A percentile compares a stretch with the other conserved stretches of the same genome.
Evolutionary conservation across 2,329 filamentous ascomycete species (phyloP).

Genomic region (Decorospora gaudefroyi): DNA sequence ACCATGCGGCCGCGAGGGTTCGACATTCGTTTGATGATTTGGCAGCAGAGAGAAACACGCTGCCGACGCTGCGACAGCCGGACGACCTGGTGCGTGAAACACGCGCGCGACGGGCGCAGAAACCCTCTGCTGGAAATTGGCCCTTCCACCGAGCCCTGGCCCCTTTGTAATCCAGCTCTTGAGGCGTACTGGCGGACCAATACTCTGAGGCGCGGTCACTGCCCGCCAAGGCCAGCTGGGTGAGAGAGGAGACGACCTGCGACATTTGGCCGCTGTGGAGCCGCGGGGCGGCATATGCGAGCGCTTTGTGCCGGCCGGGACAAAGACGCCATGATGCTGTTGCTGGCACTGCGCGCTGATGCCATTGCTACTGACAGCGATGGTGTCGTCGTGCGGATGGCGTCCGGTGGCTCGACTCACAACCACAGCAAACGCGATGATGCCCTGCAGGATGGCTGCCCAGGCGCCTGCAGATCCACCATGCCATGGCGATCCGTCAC

Average conservation of each 20-base stretch:
- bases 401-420: slow-evolving; percentile 6
- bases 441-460: slow-evolving; percentile 45
- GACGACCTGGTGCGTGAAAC: slow-evolving; percentile 40
- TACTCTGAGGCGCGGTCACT: slow-evolving; percentile 18
- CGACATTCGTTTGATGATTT: slow-evolving; percentile 45
- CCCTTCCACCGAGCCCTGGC: slow-evolving; percentile 12
- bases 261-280: slow-evolving; percentile 32
- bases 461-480: slow-evolving; percentile 43
- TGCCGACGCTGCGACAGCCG: slow-evolving; percentile 26
- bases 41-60: slow-evolving; percentile 36
- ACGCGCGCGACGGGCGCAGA: slow-evolving; percentile 36
- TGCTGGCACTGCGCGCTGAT: slow-evolving; percentile 1
- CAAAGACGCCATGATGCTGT: slow-evolving; percentile 1
- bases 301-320: neutral
- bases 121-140: slow-evolving; percentile 18
- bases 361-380: slow-evolving; percentile 1
- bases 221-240: slow-evolving; percentile 29
- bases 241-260: slow-evolving; percentile 22
- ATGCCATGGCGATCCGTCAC: slow-evolving; percentile 47
- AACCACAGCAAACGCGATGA: slow-evolving; percentile 21
- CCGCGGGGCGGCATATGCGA: slow-evolving; percentile 19
- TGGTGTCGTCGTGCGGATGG: slow-evolving; percentile 4
- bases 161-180: slow-evolving; percentile 15
- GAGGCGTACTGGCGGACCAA: slow-evolving; percentile 15
- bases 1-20: slow-evolving; percentile 35